phyloP scores from a whole-genome alignment of 108 stramenopile genomes.

The Pseudonitzschia delicatissima region DNA sequence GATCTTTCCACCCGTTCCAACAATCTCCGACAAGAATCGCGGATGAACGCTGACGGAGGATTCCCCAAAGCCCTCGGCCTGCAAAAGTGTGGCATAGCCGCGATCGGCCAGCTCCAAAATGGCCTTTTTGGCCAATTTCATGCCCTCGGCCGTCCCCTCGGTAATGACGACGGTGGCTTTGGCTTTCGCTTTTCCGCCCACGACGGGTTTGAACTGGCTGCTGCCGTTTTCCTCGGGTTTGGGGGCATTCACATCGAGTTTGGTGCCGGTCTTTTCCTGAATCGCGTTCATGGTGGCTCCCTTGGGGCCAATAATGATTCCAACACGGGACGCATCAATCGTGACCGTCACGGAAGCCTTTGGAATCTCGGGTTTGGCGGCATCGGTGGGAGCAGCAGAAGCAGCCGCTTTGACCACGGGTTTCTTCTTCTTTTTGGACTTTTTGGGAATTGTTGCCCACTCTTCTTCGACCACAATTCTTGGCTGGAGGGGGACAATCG shows the following conservation, averaged over 20 bases:
- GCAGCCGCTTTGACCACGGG: not conserved
- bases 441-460: slow-evolving; percentile 10
- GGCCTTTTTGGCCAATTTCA: slow-evolving; percentile 11
- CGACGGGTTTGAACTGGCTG: not conserved
- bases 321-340: slow-evolving; percentile 12
- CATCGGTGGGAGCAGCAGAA: not conserved
- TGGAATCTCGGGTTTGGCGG: not conserved
- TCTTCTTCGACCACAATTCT: slow-evolving; percentile 8
- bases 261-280: slow-evolving; percentile 3
- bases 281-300: slow-evolving; percentile 20
- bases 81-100: slow-evolving; percentile 14
- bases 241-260: slow-evolving; percentile 17
- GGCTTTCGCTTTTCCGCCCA: not conserved
- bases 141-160: not conserved
- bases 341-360: not conserved
- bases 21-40: slow-evolving; percentile 15
- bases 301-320: slow-evolving; percentile 27
- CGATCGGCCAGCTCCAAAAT: slow-evolving; percentile 12
- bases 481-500: not conserved
- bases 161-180: slow-evolving; percentile 13
- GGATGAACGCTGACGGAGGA: slow-evolving; percentile 9
- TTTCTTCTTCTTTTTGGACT: slow-evolving; percentile 15
- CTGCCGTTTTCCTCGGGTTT: not conserved
- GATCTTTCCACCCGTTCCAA: slow-evolving; percentile 16
- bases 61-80: slow-evolving; percentile 17